phyloP scores from a whole-genome alignment of 1,139 yeast species.

The Eremothecium cymbalariae region DNA sequence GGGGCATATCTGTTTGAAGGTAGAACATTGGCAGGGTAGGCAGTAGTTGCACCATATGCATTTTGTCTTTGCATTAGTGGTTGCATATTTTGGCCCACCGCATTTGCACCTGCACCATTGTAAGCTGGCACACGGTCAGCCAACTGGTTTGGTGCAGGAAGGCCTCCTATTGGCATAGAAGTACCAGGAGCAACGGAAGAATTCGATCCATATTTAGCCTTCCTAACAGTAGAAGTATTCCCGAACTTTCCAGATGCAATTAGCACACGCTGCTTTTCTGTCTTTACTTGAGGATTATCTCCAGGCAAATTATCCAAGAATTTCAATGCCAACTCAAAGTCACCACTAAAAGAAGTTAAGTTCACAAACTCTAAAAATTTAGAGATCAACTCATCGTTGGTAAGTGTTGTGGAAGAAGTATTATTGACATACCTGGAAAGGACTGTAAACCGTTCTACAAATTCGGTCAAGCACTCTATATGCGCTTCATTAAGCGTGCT shows the following conservation, averaged over 20 bases:
- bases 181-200: conserved; percentile 20
- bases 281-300: conserved; percentile 45
- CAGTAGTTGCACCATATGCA: conserved; percentile 18
- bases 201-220: conserved; percentile 11
- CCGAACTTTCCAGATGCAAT: conserved; percentile 44
- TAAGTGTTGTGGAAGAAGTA: conserved; percentile 35
- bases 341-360: conserved; percentile 74
- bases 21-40: conserved; percentile 13
- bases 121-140: conserved; percentile 22
- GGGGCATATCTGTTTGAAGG: conserved; percentile 12
- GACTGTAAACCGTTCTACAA: conserved; percentile 76
- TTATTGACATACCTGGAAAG: conserved; percentile 51
- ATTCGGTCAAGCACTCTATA: conserved; percentile 68
- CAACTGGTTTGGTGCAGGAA: conserved; percentile 24
- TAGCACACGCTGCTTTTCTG: conserved; percentile 71
- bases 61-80: conserved; percentile 14
- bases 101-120: conserved; percentile 20
- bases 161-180: conserved; percentile 18
- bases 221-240: conserved; percentile 8
- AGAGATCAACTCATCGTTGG: conserved; percentile 33
- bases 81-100: conserved; percentile 11
- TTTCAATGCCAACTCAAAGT: conserved; percentile 69
- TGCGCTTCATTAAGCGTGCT: conserved; percentile 66
- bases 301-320: conserved; percentile 68
- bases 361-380: conserved; percentile 61